Percentiles rank a stretch among this genome's conserved stretches.
These are phyloP conservation scores for Metschnikowia dekortorum DNA, from an alignment of 805 yeast genomes.

Conservation along the genomic window DNA sequence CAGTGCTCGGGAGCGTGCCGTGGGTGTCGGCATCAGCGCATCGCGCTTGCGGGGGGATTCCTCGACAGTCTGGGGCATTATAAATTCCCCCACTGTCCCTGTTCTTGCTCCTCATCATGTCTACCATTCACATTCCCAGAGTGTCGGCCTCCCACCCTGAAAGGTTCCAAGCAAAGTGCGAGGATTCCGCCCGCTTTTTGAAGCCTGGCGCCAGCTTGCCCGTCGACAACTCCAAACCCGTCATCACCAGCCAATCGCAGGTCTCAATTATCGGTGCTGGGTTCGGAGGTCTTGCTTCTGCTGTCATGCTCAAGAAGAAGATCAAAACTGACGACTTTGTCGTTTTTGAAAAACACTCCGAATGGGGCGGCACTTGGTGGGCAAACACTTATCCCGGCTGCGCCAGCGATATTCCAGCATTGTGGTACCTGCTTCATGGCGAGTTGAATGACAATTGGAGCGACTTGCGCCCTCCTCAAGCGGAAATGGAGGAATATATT, in stretches of 20 bases:
- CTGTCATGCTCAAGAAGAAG: conserved; percentile 24
- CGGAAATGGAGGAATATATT: conserved; percentile 40
- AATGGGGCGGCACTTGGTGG: conserved; percentile 44
- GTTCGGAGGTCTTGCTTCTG: conserved; percentile 34
- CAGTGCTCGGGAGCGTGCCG: not conserved
- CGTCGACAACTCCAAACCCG: conserved; percentile 14
- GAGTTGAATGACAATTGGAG: conserved; percentile 37
- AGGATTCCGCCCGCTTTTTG: conserved; percentile 25
- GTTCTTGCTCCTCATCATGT: conserved; percentile 16
- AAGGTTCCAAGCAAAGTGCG: conserved; percentile 25
- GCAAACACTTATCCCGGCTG: conserved; percentile 44
- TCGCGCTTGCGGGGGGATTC: not conserved
- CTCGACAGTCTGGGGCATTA: not conserved
- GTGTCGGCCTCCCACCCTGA: conserved; percentile 32
- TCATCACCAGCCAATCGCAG: conserved; percentile 22
- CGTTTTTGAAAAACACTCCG: conserved; percentile 35
- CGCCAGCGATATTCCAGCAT: conserved; percentile 42
- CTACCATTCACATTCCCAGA: conserved; percentile 22
- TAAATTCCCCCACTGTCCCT: not conserved
- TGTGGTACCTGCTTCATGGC: conserved; percentile 34
- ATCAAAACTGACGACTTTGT: conserved; percentile 27
- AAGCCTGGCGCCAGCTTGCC: conserved; percentile 21
- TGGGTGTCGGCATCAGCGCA: no score
- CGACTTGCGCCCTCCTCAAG: conserved; percentile 37
- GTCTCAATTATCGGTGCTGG: conserved; percentile 40